A percentile compares a stretch with the other conserved stretches of the same genome.
These are phyloP conservation scores for Aphanomyces stellatus DNA, from an alignment of 352 stramenopile genomes.

Conservation along the genomic window DNA sequence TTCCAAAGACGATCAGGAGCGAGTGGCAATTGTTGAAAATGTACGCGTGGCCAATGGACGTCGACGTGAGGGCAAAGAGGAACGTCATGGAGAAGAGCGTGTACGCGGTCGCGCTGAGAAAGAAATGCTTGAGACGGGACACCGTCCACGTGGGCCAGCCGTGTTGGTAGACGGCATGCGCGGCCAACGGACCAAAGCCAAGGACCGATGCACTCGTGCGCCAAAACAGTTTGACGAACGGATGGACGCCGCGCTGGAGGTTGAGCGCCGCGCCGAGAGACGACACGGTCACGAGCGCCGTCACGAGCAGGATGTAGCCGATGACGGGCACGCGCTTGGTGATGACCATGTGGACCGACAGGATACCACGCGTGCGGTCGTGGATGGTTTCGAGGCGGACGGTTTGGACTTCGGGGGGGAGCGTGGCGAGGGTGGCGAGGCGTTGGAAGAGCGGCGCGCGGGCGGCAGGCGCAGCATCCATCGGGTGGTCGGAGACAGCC, in stretches of 20 bases:
- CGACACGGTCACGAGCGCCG: slow-evolving; percentile 58
- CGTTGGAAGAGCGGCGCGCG: no score
- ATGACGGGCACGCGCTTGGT: slow-evolving; percentile 63
- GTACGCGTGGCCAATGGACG: slow-evolving; percentile 75
- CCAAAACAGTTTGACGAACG: slow-evolving; percentile 82
- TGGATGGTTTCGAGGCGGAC: slow-evolving; percentile 73
- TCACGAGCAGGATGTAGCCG: slow-evolving; percentile 60
- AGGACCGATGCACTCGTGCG: slow-evolving; percentile 60
- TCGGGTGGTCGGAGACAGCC: no score
- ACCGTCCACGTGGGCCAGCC: slow-evolving; percentile 49
- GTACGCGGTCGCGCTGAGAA: slow-evolving; percentile 63
- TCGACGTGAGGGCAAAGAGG: slow-evolving; percentile 62
- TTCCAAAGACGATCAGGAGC: slow-evolving; percentile 65
- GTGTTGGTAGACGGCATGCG: slow-evolving; percentile 39
- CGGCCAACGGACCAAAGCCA: slow-evolving; percentile 54
- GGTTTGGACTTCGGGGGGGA: no score
- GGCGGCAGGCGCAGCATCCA: no score
- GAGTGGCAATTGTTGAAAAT: slow-evolving; percentile 87
- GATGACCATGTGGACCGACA: slow-evolving; percentile 60
- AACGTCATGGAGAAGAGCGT: slow-evolving; percentile 78
- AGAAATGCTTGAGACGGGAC: slow-evolving; percentile 34
- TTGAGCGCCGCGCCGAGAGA: slow-evolving; percentile 69
- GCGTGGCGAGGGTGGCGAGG: no score
- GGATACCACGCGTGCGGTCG: slow-evolving; percentile 34
- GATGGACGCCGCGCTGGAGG: slow-evolving; percentile 54